Conservation (phyloP, 306 rosid species). For the Dicorynia guianensis region DNA sequence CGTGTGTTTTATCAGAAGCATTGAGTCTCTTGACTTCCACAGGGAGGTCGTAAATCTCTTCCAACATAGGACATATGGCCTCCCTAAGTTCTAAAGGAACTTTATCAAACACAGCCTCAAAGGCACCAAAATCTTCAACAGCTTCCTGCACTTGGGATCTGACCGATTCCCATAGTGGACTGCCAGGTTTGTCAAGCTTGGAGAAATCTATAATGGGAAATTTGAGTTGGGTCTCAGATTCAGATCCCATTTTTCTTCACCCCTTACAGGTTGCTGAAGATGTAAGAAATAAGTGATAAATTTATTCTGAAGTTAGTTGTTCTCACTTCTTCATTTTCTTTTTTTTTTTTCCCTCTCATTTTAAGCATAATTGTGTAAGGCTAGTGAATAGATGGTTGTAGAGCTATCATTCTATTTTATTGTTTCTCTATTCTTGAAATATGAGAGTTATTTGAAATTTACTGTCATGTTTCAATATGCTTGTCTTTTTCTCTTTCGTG, state of each 20-base stretch:
- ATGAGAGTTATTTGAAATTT: too few species aligned
- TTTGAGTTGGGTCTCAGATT: conserved; percentile 36
- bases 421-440: too few species aligned
- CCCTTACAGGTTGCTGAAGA: neutral
- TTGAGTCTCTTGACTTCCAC: conserved; percentile 51
- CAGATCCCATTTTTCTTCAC: conserved; percentile 45
- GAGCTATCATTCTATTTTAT: too few species aligned
- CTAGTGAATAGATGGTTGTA: too few species aligned
- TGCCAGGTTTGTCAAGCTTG: conserved; percentile 2
- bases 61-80: conserved; percentile 35
- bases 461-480: too few species aligned
- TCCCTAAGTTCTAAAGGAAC: conserved; percentile 42
- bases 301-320: too few species aligned
- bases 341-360: too few species aligned
- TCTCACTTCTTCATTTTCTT: too few species aligned
- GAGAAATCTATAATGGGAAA: conserved; percentile 56
- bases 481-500: too few species aligned
- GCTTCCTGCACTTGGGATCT: conserved; percentile 47
- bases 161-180: conserved; percentile 46
- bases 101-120: conserved; percentile 39
- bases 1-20: conserved; percentile 53
- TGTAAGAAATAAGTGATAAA: too few species aligned
- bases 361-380: too few species aligned
- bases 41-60: conserved; percentile 61
- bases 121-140: too few species aligned